Evolutionary conservation across 2,329 filamentous ascomycete genomes (phyloP).

Genomic region (Penicillium corylophilum): DNA sequence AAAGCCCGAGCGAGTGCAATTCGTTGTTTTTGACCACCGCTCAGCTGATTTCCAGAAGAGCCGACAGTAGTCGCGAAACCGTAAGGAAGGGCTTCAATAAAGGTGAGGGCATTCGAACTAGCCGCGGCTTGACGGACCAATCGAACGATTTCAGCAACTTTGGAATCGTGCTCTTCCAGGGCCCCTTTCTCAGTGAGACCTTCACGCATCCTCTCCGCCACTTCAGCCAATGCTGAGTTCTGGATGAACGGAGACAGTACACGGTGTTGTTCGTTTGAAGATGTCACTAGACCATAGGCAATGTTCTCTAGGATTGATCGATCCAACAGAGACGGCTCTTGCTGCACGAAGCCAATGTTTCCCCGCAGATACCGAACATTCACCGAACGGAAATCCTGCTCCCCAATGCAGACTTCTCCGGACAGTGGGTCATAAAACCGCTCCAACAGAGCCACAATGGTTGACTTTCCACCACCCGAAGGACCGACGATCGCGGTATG

Average conservation of each 20-base stretch:
- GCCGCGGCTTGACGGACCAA: slow-evolving; percentile 10
- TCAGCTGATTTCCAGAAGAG: slow-evolving; percentile 28
- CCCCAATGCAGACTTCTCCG: slow-evolving; percentile 34
- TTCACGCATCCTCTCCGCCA: slow-evolving; percentile 24
- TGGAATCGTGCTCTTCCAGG: slow-evolving; percentile 19
- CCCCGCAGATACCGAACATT: slow-evolving; percentile 38
- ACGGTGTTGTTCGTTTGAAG: slow-evolving; percentile 26
- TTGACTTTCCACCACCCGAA: slow-evolving; percentile 55
- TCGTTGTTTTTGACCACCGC: slow-evolving; percentile 80
- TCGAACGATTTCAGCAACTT: slow-evolving; percentile 22
- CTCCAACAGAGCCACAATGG: slow-evolving; percentile 39
- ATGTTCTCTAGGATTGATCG: slow-evolving; percentile 56
- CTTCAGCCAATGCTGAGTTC: slow-evolving; percentile 25
- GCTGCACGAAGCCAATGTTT: slow-evolving; percentile 47
- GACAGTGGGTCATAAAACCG: slow-evolving; percentile 39
- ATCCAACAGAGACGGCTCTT: slow-evolving; percentile 53
- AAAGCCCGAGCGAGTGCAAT: slow-evolving; percentile 85
- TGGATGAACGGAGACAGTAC: slow-evolving; percentile 26
- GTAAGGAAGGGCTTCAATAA: slow-evolving; percentile 14
- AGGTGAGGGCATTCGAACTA: slow-evolving; percentile 10
- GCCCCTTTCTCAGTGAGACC: slow-evolving; percentile 27
- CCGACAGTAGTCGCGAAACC: slow-evolving; percentile 11
- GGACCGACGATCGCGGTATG: slow-evolving; percentile 50
- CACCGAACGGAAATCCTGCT: slow-evolving; percentile 28
- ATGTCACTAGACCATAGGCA: slow-evolving; percentile 50